Evolutionary conservation across 2,329 filamentous ascomycete genomes (phyloP), one percentile per base, ranked within the genome.

Genomic region (Rutstroemia sp.): DNA sequence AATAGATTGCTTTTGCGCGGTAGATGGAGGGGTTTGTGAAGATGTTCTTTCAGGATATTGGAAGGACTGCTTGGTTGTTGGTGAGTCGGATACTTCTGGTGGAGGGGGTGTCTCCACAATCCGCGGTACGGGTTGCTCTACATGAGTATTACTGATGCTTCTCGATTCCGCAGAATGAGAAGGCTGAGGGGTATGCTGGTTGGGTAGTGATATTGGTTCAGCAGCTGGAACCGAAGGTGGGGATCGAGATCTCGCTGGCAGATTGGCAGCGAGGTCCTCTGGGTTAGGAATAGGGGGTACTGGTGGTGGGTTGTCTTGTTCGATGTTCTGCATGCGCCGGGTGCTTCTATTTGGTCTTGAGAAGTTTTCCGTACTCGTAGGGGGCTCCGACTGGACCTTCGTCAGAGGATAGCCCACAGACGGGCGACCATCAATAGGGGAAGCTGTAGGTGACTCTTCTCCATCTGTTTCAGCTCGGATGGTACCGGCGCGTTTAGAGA

Each of bases 401-500:
- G 76, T 73, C 37, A 90, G 71, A 25, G 66, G 63, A 48, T 58
- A 65, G 47, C 65, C 65, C 48, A 63, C 58, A 6, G 57, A 34
- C 38, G 75, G 25, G 76, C 78, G 47, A 73, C 71, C 30, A 75
- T 76, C 50, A 34, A 65, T 62, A 5, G 77, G 75, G n/a, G 78
- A 74, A n/a, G 76, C 75, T 25, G 74, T 68, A 39, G 72, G 72
- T 39, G 74, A 71, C 54, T 78, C 76, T 54, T 78, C 76, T 19
- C 74, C 76, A 59, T 86, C 83, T 14, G 77, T 77, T 17, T 87
- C 86, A n/a, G 82, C 79, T 57, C 82, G 59, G 30, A 65, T 82
- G 45, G 81, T 79, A 4, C 77, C 77, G 46, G 83, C 77, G 41
- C 92, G 82, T 70, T 89, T 89, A 1, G 89, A 87, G 63, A 90